phyloP scores from a whole-genome alignment of 2,329 filamentous ascomycete species.

The Aureobasidium lini region DNA sequence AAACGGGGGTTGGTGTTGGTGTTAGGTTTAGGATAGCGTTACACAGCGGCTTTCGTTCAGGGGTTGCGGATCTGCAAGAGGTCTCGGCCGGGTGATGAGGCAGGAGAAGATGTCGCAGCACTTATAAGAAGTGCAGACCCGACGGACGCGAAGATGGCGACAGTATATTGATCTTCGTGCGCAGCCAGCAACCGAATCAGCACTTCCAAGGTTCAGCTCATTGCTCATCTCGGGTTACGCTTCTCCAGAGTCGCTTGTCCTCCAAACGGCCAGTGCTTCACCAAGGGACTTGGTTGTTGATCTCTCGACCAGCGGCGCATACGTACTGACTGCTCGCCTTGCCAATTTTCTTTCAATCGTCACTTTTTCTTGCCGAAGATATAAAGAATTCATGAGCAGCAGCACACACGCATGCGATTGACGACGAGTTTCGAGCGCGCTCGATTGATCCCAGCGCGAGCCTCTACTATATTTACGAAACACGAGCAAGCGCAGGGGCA shows the following conservation, averaged over 20 bases:
- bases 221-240: not conserved
- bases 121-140: not conserved
- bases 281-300: slow-evolving; percentile 9
- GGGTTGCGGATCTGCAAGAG: slow-evolving; percentile 1
- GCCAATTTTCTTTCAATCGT: not conserved
- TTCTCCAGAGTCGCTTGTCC: slow-evolving; percentile 1
- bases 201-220: not conserved
- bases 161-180: not conserved
- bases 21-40: slow-evolving; percentile 4
- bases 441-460: not conserved
- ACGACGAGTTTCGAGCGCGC: not conserved
- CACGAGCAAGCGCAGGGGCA: not conserved
- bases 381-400: not conserved
- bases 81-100: not conserved
- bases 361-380: not conserved
- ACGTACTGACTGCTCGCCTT: slow-evolving; percentile 6
- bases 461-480: not conserved
- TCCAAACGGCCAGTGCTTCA: slow-evolving; percentile 9
- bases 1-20: slow-evolving; percentile 2
- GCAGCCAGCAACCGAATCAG: not conserved
- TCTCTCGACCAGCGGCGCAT: not conserved
- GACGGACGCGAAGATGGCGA: not conserved
- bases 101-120: not conserved
- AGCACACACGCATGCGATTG: not conserved
- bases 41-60: slow-evolving; percentile 4